Conservation (phyloP, 257 asterid genomes). For the Rhazya stricta region DNA sequence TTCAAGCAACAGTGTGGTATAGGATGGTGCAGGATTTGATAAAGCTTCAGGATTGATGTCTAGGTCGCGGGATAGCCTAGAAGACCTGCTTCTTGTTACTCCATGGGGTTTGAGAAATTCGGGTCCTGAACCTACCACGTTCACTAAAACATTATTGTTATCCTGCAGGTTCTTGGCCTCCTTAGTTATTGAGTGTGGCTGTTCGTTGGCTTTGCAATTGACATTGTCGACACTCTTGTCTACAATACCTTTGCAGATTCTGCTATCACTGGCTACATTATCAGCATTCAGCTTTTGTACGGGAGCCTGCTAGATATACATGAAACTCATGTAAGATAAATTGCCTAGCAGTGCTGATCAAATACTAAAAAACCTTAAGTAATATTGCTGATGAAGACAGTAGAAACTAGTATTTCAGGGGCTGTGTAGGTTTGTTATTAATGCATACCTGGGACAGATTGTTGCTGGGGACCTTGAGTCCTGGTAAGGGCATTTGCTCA, state of each 20-base stretch:
- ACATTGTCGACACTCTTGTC: background rate
- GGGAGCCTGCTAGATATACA: conserved; percentile 25
- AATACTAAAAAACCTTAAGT: background rate
- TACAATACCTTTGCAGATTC: conserved; percentile 20
- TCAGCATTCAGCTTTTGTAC: conserved; percentile 47
- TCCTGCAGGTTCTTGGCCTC: conserved; percentile 18
- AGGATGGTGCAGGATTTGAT: conserved; percentile 53
- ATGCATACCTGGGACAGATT: conserved; percentile 45
- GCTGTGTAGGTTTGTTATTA: background rate
- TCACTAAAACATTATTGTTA: conserved; percentile 29
- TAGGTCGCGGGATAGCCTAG: conserved; percentile 67
- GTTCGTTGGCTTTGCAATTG: conserved; percentile 28
- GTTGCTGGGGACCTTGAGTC: conserved; percentile 25
- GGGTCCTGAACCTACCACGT: conserved; percentile 47
- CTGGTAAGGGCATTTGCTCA: conserved; percentile 25
- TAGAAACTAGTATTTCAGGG: background rate
- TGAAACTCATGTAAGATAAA: background rate
- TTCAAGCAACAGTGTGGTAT: conserved; percentile 72
- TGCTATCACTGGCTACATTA: conserved; percentile 27
- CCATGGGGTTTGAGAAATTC: conserved; percentile 37
- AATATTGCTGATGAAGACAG: background rate
- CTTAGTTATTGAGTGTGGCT: conserved; percentile 18
- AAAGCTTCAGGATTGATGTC: conserved; percentile 60
- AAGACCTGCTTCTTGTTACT: conserved; percentile 57
- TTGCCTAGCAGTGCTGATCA: background rate